Evolutionary conservation across 768 basidiomycete species (phyloP).

Genomic region (Boletus speciosus): DNA sequence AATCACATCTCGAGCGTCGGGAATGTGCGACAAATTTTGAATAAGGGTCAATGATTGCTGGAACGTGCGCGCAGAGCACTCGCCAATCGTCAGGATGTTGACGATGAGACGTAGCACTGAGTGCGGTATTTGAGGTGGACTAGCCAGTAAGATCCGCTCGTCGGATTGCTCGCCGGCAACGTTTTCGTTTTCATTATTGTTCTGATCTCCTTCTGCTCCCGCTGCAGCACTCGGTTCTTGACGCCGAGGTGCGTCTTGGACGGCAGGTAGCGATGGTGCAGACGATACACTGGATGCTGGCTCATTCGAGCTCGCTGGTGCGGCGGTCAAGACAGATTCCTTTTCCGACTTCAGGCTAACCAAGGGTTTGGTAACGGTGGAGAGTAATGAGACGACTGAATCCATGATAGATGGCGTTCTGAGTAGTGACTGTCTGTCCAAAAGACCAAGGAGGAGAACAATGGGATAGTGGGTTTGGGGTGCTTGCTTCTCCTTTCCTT

Average conservation of each 20-base stretch:
- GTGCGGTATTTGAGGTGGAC: slow-evolving; percentile 82
- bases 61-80: slow-evolving; percentile 96
- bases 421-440: slow-evolving; percentile 83
- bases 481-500: slow-evolving; percentile 87
- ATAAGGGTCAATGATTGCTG: slow-evolving; percentile 89
- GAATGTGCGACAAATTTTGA: slow-evolving; percentile 85
- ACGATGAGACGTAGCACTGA: slow-evolving; percentile 86
- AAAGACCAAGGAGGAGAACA: slow-evolving; percentile 79
- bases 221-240: slow-evolving; percentile 17
- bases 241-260: slow-evolving; percentile 6
- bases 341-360: slow-evolving; percentile 55
- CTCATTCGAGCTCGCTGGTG: slow-evolving; percentile 17
- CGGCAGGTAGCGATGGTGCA: slow-evolving; percentile 1
- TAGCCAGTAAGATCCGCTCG: slow-evolving; percentile 54
- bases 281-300: slow-evolving; percentile 6
- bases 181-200: slow-evolving; percentile 23
- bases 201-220: slow-evolving; percentile 17
- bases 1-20: slow-evolving; percentile 84
- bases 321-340: slow-evolving; percentile 25
- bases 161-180: slow-evolving; percentile 23
- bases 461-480: slow-evolving; percentile 87
- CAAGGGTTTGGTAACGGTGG: slow-evolving; percentile 84
- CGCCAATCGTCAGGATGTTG: slow-evolving; percentile 95
- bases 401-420: slow-evolving; percentile 91
- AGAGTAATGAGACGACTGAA: slow-evolving; percentile 82